Conservation (phyloP, 345 rosid genomes). For the Corchorus olitorius region DNA sequence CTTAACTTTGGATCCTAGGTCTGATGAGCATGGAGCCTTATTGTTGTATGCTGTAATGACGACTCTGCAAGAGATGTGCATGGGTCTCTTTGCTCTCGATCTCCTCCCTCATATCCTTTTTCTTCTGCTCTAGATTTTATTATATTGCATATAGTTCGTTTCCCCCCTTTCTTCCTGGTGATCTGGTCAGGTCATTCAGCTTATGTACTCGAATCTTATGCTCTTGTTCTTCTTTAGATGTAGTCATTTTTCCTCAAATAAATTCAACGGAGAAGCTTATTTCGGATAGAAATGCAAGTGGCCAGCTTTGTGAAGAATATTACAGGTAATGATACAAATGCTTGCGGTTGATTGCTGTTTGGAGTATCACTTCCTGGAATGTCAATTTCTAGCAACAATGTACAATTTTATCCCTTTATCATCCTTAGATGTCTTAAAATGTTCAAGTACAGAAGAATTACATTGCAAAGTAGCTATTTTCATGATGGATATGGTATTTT, state of each 20-base stretch:
- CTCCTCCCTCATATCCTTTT: not conserved
- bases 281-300: conserved; percentile 2
- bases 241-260: not conserved
- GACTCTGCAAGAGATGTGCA: not conserved
- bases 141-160: not conserved
- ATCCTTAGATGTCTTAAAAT: not conserved
- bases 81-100: not conserved
- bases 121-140: not conserved
- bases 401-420: not conserved
- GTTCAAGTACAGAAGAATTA: not conserved
- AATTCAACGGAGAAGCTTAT: not conserved
- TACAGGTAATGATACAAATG: not conserved
- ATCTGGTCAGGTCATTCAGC: not conserved
- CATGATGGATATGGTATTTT: not conserved
- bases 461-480: not conserved
- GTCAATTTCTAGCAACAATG: not conserved
- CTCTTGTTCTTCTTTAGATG: conserved; percentile 3
- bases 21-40: not conserved
- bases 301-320: not conserved
- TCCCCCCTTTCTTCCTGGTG: not conserved
- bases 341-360: not conserved
- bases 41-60: not conserved
- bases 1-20: not conserved
- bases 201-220: not conserved
- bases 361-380: not conserved